Evolutionary conservation across 768 basidiomycete genomes (phyloP).

Genomic region (Saitozyma sp.): DNA sequence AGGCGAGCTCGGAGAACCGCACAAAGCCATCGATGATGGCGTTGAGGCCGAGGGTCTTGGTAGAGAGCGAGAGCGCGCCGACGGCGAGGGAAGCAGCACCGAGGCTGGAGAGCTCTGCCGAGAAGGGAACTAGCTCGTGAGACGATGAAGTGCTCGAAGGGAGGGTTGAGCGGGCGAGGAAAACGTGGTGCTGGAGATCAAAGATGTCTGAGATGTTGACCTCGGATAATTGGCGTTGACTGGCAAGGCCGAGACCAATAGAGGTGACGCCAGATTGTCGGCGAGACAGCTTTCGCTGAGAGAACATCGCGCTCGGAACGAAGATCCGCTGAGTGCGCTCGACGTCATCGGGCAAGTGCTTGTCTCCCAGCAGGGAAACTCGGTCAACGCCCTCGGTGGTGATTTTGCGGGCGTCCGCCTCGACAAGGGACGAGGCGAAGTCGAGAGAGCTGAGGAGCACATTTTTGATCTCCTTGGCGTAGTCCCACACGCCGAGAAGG

Average conservation of each 20-base stretch:
- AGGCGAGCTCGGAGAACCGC: constrained; percentile 73
- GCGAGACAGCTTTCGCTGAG: constrained; percentile 60
- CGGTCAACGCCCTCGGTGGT: constrained; percentile 67
- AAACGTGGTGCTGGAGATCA: constrained; percentile 78
- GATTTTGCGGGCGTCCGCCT: constrained; percentile 74
- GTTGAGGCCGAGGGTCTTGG: constrained; percentile 73
- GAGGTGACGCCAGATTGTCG: constrained; percentile 64
- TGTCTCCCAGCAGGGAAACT: constrained; percentile 70
- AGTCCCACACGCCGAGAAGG: constrained; percentile 78
- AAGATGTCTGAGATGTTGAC: constrained; percentile 80
- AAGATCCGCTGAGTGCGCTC: constrained; percentile 81
- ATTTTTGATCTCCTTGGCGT: constrained; percentile 73
- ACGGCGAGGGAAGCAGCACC: constrained; percentile 61
- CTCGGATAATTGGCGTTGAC: constrained; percentile 73
- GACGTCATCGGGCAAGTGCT: constrained; percentile 70
- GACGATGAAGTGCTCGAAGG: constrained; percentile 37
- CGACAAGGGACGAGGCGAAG: constrained; percentile 71
- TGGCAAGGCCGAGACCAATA: constrained; percentile 78
- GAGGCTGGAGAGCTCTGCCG: constrained; percentile 51
- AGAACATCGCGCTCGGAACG: constrained; percentile 98
- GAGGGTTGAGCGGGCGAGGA: constrained; percentile 55
- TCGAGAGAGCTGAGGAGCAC: constrained; percentile 80
- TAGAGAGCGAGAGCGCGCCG: constrained; percentile 86
- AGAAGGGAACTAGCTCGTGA: constrained; percentile 58
- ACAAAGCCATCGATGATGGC: constrained; percentile 75